phyloP scores from a whole-genome alignment of 2,329 filamentous ascomycete species.

The Pleurostoma richardsiae region DNA sequence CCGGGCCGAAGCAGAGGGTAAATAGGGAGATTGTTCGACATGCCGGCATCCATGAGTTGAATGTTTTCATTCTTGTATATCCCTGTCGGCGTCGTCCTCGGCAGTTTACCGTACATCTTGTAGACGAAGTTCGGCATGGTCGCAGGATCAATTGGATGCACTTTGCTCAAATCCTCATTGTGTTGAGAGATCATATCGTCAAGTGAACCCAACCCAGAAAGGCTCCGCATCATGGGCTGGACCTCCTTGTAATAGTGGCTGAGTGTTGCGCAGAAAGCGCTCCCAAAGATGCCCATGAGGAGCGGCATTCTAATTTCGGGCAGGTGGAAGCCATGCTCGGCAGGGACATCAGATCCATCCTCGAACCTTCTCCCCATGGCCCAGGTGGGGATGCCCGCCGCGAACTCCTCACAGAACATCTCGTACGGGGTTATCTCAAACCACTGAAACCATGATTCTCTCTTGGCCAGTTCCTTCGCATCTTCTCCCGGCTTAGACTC shows the following conservation, averaged over 20 bases:
- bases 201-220: constrained; percentile 70
- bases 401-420: constrained; percentile 89
- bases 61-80: constrained; percentile 68
- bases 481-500: constrained; percentile 23
- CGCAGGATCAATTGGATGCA: constrained; percentile 92
- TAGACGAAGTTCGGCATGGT: constrained; percentile 85
- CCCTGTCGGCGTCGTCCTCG: constrained; percentile 70
- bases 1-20: constrained; percentile 89
- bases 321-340: constrained; percentile 62
- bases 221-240: constrained; percentile 69
- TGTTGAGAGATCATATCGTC: constrained; percentile 79
- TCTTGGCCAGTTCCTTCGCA: constrained; percentile 45
- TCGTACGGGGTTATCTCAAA: constrained; percentile 95
- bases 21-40: constrained; percentile 97
- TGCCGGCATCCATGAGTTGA: constrained; percentile 92
- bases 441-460: constrained; percentile 94
- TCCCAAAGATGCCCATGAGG: constrained; percentile 92
- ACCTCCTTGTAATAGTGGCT: constrained; percentile 96
- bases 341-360: constrained; percentile 60
- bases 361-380: constrained; percentile 80
- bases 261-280: constrained; percentile 90
- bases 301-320: constrained; percentile 82
- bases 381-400: constrained; percentile 92
- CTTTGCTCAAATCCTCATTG: constrained; percentile 79
- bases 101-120: constrained; percentile 72